Evolutionary conservation across 106 monocot genomes (phyloP), one percentile per base, ranked within the genome.

Genomic region (Narthecium ossifragum): DNA sequence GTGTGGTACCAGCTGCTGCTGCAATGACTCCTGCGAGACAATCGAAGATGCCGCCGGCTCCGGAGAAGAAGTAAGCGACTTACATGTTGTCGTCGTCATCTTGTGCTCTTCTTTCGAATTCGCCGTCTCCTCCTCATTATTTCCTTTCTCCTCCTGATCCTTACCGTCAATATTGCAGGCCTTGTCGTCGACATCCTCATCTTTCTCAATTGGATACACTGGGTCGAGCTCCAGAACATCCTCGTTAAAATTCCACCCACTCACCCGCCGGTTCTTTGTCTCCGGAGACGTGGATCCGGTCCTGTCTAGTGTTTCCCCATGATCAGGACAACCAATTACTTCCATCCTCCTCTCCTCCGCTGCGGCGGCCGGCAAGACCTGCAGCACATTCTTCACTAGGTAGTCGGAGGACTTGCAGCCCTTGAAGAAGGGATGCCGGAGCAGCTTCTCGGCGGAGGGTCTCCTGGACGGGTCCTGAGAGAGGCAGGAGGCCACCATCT

Each of bases 401-500:
- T 83, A 74, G 4, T 88, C 83, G 0, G 63, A 26, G 18, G 88
- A 69, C 63, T 74, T 83, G 63, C 68, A 77, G 51, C 63, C 71
- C 68, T 75, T 80, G 80, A 84, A 88, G 76, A 88, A 88, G n/a
- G 84, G 74, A 26, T 88, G 88, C 21, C 77, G 62, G 32, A 84
- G 73, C 7, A 88, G 84, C 68, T 84, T 88, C 15, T 84, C 88
- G 6, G 84, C 80, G 1, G 88, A 71, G 5, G 88, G 88, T 31
- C 88, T 32, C 63, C 69, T 80, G 10, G 88, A 69, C 26, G 88
- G 84, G 57, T 84, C 88, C 17, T 78, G 80, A 6, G 72, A 55
- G 14, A 80, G 78, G 56, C 88, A 88, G 8, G 67, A 34, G 2
- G 77, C 62, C 17, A 88, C 80, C 88, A 88, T 80, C 14, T 88